A percentile compares a stretch with the other conserved stretches of the same genome.
These are phyloP conservation scores for Hyphopichia burtonii DNA, from an alignment of 1,139 yeast genomes.

Conservation along the genomic window DNA sequence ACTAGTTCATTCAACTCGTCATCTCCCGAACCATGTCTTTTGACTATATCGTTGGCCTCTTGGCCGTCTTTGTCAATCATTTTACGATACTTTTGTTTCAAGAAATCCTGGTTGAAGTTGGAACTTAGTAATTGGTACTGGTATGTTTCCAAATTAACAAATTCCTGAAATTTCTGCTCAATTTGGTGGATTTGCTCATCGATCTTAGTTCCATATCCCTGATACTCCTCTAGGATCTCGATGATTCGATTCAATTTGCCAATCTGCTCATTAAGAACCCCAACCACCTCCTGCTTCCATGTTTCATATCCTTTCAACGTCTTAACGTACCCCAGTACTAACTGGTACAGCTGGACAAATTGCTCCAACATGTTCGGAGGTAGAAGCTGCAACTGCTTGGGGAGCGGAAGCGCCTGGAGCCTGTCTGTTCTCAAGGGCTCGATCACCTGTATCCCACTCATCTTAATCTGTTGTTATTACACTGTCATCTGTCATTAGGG, in stretches of 20 bases:
- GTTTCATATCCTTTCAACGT: constrained; percentile 21
- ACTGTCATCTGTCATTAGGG: too few species aligned
- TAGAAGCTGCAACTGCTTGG: constrained; percentile 24
- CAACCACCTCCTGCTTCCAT: constrained; percentile 16
- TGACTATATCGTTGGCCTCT: not conserved
- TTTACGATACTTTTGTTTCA: constrained; percentile 27
- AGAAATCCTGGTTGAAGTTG: constrained; percentile 34
- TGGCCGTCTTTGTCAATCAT: constrained; percentile 19
- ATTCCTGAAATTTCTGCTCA: constrained; percentile 30
- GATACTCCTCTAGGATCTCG: constrained; percentile 27
- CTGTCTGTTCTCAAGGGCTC: constrained; percentile 10
- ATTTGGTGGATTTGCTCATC: constrained; percentile 24
- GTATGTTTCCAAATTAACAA: constrained; percentile 33
- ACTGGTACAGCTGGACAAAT: constrained; percentile 25
- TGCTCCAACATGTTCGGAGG: constrained; percentile 27
- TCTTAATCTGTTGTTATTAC: not conserved
- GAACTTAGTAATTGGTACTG: constrained; percentile 43
- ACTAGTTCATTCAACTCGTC: constrained; percentile 26
- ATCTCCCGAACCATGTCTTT: not conserved
- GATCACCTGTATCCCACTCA: not conserved
- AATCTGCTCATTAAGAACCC: constrained; percentile 19
- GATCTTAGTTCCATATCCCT: constrained; percentile 21
- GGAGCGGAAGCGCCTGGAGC: constrained; percentile 29
- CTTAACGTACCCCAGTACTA: constrained; percentile 34
- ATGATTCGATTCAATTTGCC: constrained; percentile 22